Evolutionary conservation across 306 rosid species (phyloP), one percentile per base, ranked within the genome.

Genomic region (Trifolium pratense): DNA sequence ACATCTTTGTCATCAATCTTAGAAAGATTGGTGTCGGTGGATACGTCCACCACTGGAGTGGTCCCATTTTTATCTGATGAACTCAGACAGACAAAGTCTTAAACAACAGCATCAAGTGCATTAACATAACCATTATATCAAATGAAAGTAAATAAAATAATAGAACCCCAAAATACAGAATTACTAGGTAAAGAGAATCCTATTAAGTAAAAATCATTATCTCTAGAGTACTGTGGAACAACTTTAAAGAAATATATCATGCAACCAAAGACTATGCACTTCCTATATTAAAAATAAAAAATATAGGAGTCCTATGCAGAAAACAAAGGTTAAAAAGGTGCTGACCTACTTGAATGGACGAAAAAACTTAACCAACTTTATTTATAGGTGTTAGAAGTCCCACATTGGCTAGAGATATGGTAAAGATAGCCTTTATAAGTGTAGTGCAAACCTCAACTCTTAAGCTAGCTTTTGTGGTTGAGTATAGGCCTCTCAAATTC

Each of bases 41-140:
- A 74, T 49, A 51, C 32, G 12, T 57, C 39, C 75, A 70, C 69
- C 29, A 67, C n/a, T 46, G 21, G 40, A 66, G 25, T 39, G 77
- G 69, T 75, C 71, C 81, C 84, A 55, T 63, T 75, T 75, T 81
- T 79, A 78, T 79, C 92, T 87, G 85, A 66, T 71, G 36, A 53
- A 75, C 32, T 60, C 67, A 72, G 42, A 75, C 64, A 84, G 43
- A 58, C 76, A 83, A 51, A 57, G 66, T 75, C 77, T 68, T 67
- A 55, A 58, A 46, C 40, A 32, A 26, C 26, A 26, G 60, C 52
- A 43, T 69, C 48, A 10, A 63, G 43, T 39, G 79, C 46, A 26
- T 46, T 34, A 62, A 78, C 63, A 40, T 49, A 76, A 69, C 18
- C 66, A 65, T 74, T 55, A 25, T 17, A 79, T 36, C 39, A 32